phyloP scores from a whole-genome alignment of 2,329 filamentous ascomycete species.

The Aspergillus transmontanensis region DNA sequence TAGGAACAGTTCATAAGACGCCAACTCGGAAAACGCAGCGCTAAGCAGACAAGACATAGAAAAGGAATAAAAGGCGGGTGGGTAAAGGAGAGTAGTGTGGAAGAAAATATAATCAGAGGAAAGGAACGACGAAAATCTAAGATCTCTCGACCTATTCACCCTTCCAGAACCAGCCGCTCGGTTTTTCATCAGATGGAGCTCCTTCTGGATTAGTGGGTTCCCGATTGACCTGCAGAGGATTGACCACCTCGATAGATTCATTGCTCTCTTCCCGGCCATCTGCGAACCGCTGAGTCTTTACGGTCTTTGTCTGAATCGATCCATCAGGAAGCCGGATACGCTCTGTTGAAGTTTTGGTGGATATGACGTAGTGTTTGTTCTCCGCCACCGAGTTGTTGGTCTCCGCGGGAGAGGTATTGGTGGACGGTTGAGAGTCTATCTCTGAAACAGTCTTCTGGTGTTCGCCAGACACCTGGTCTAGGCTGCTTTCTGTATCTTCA shows the following conservation, averaged over 20 bases:
- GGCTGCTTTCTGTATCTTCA: conserved; percentile 29
- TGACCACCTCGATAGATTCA: conserved; percentile 53
- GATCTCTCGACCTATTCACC: conserved; percentile 18
- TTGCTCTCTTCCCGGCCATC: conserved; percentile 63
- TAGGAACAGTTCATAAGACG: background rate
- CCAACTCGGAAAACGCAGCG: background rate
- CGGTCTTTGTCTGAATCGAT: conserved; percentile 58
- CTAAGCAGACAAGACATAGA: background rate
- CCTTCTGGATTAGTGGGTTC: conserved; percentile 15
- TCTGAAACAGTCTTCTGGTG: conserved; percentile 24
- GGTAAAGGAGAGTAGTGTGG: background rate
- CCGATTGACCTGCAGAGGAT: conserved; percentile 22
- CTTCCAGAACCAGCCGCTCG: conserved; percentile 43
- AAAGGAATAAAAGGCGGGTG: background rate
- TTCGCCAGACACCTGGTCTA: conserved; percentile 31
- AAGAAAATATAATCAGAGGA: background rate
- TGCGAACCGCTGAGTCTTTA: conserved; percentile 60
- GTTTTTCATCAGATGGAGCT: conserved; percentile 13
- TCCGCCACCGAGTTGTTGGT: conserved; percentile 8
- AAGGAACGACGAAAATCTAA: background rate
- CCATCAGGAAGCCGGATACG: conserved; percentile 59
- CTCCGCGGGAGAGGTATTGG: conserved; percentile 1
- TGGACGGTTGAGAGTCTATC: background rate
- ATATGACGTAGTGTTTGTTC: conserved; percentile 46
- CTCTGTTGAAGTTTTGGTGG: conserved; percentile 60